These are phyloP conservation scores for Pyrus bretschneideri DNA, from an alignment of 306 rosid genomes.

Conservation along the genomic window DNA sequence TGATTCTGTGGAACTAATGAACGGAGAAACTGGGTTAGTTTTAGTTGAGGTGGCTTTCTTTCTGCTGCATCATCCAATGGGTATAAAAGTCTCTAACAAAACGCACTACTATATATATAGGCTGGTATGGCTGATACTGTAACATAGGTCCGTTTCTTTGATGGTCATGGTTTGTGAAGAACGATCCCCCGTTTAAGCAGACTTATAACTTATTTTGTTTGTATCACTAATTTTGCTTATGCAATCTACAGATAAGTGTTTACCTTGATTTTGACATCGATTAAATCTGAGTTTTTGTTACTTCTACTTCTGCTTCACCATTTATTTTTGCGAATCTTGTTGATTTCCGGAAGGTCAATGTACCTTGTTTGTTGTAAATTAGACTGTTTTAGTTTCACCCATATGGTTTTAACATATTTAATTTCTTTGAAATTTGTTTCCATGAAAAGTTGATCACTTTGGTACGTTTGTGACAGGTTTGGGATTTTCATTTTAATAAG, in stretches of 20 bases:
- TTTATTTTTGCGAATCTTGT: neutral
- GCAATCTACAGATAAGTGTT: neutral
- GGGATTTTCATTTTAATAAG: constrained; percentile 23
- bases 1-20: neutral
- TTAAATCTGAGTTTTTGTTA: neutral
- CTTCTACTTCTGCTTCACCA: neutral
- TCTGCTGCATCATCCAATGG: neutral
- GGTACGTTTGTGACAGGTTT: constrained; percentile 34
- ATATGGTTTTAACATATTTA: neutral
- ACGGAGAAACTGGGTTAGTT: neutral
- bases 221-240: neutral
- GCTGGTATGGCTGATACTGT: neutral
- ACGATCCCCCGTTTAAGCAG: neutral
- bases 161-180: neutral
- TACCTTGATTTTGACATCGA: constrained; percentile 12
- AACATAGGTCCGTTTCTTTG: neutral
- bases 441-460: constrained; percentile 7
- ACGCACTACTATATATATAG: neutral
- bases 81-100: neutral
- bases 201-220: neutral
- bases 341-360: neutral
- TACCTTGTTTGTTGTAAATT: neutral
- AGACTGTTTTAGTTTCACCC: neutral
- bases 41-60: neutral
- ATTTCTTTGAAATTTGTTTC: neutral